phyloP scores from a whole-genome alignment of 345 rosid species.

The Schrenkiella parvula region DNA sequence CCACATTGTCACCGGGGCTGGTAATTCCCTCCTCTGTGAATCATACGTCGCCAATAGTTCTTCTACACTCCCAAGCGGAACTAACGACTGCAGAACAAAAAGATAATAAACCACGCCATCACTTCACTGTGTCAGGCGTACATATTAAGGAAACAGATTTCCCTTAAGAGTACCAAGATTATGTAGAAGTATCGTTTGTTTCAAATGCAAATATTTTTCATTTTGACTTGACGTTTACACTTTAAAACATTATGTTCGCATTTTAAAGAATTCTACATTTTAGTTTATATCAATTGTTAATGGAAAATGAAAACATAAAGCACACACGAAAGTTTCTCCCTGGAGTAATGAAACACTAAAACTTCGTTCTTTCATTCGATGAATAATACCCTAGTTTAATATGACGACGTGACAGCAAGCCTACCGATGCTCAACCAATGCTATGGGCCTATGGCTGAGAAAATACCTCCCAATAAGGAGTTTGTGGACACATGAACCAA shows the following conservation, averaged over 20 bases:
- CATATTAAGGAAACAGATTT: not conserved
- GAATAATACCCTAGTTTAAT: not conserved
- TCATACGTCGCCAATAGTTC: slow-evolving; percentile 86
- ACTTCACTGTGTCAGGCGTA: not conserved
- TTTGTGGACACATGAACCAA: slow-evolving; percentile 1
- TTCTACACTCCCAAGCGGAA: slow-evolving; percentile 91
- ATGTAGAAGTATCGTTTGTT: not conserved
- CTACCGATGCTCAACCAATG: not conserved
- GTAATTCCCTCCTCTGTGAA: slow-evolving; percentile 86
- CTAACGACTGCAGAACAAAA: slow-evolving; percentile 66
- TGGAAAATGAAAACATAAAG: no score
- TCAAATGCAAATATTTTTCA: not conserved
- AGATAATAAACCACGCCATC: not conserved
- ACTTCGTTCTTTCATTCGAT: not conserved
- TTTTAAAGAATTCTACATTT: no score
- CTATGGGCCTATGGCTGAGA: not conserved
- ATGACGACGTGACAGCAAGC: not conserved
- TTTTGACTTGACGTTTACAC: not conserved
- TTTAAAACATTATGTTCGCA: not conserved
- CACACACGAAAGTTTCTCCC: not conserved
- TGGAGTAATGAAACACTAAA: not conserved
- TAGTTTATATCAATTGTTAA: no score
- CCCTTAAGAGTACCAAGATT: not conserved
- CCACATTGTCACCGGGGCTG: slow-evolving; percentile 89
- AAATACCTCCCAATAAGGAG: not conserved